phyloP scores from a whole-genome alignment of 345 rosid genomes.

The Gossypium mustelinum region DNA sequence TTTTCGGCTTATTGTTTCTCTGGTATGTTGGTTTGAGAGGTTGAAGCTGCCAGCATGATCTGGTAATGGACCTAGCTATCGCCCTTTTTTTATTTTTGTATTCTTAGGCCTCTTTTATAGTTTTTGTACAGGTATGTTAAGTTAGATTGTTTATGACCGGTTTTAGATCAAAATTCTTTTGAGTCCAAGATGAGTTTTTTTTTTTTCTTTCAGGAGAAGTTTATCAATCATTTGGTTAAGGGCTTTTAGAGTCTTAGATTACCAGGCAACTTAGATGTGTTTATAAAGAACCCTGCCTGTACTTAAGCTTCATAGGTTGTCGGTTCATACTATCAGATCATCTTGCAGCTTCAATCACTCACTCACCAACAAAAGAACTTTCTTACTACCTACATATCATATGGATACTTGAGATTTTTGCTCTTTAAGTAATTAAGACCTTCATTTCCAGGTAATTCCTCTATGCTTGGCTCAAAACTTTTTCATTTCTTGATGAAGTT shows the following conservation, averaged over 20 bases:
- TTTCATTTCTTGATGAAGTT: not conserved
- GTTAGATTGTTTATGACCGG: not conserved
- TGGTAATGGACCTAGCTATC: slow-evolving; percentile 36
- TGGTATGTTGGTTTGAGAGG: slow-evolving; percentile 66
- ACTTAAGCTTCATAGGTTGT: not conserved
- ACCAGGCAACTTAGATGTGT: not conserved
- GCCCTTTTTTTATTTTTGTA: not conserved
- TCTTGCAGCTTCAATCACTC: slow-evolving; percentile 74
- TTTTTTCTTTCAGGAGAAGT: not conserved
- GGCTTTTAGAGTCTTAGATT: slow-evolving; percentile 8
- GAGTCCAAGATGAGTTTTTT: not conserved
- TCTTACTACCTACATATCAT: not conserved
- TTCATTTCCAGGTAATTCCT: slow-evolving; percentile 15
- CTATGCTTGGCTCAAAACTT: not conserved
- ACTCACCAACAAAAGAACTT: slow-evolving; percentile 37
- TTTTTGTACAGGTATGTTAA: too few relatives aligned
- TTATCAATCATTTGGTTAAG: not conserved
- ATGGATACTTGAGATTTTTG: slow-evolving; percentile 3
- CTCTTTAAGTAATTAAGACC: not conserved
- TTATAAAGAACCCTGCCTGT: not conserved
- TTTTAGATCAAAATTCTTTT: slow-evolving; percentile 11
- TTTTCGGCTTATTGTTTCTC: not conserved
- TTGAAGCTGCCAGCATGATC: slow-evolving; percentile 99
- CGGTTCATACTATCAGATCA: slow-evolving; percentile 47
- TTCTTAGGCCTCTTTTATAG: too few relatives aligned